Conservation (phyloP, 2,329 filamentous ascomycete species). For the Colletotrichum sp. region DNA sequence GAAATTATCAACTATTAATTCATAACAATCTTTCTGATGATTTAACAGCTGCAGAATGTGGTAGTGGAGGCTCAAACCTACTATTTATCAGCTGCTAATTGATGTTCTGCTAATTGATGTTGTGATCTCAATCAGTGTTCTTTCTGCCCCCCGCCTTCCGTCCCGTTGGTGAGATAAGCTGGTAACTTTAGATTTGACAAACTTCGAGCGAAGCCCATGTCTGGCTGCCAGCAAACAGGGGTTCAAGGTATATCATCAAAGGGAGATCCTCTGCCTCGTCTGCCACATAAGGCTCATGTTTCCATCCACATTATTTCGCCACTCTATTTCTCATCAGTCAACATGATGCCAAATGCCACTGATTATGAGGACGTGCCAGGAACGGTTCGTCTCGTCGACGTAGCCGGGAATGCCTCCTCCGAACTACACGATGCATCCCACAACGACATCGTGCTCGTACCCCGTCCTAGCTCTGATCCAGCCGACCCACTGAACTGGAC, state of each 20-base stretch:
- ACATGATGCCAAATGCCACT: background rate
- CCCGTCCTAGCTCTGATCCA: background rate
- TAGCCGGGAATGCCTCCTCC: background rate
- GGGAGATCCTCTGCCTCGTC: background rate
- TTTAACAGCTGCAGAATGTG: background rate
- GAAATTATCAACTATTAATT: background rate
- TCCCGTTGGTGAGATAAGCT: background rate
- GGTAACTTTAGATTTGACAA: background rate
- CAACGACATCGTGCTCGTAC: background rate
- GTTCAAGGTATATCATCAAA: background rate
- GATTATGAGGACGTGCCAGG: background rate
- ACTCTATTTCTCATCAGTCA: background rate
- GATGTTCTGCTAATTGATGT: background rate
- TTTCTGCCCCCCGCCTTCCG: too few species aligned
- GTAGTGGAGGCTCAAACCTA: rapidly evolving
- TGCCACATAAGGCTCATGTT: background rate
- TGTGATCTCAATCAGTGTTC: background rate
- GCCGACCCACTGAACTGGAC: background rate
- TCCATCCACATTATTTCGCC: background rate
- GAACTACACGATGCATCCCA: background rate
- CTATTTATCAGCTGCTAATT: background rate
- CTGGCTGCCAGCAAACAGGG: background rate
- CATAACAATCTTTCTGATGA: background rate
- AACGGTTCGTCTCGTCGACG: background rate
- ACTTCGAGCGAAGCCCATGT: background rate